phyloP scores from a whole-genome alignment of 306 rosid species.

The Begonia masoniana region DNA sequence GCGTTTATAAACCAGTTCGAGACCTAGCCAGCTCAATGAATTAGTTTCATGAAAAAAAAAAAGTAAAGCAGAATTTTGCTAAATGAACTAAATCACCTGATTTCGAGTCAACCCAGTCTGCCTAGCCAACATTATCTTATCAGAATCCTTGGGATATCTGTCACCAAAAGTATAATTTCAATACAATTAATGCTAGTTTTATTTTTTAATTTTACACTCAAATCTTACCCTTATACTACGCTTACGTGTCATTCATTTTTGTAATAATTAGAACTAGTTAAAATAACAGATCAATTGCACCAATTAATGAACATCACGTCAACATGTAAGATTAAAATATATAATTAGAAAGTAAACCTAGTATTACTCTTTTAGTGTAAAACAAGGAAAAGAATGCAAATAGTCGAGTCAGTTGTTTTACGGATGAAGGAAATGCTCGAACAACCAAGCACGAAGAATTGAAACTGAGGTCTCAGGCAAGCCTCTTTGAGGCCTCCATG shows the following conservation, averaged over 20 bases:
- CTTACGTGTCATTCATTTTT: too few relatives aligned
- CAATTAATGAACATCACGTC: too few relatives aligned
- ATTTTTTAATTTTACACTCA: too few relatives aligned
- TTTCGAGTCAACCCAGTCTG: slow-evolving; percentile 78
- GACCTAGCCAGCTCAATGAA: slow-evolving; percentile 26
- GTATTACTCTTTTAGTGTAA: background rate
- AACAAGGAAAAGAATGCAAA: background rate
- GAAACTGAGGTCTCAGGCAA: slow-evolving; percentile 77
- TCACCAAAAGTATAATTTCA: background rate
- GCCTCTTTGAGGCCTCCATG: slow-evolving; percentile 83
- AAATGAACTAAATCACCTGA: slow-evolving; percentile 34
- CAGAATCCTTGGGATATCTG: slow-evolving; percentile 85
- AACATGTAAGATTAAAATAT: too few relatives aligned
- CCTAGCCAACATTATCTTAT: slow-evolving; percentile 78
- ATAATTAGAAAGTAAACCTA: background rate
- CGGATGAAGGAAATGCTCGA: slow-evolving; percentile 92
- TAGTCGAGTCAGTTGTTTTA: slow-evolving; percentile 17
- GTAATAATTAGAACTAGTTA: too few relatives aligned
- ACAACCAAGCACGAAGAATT: slow-evolving; percentile 77
- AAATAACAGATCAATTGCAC: background rate
- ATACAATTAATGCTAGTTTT: background rate
- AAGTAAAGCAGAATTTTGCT: too few relatives aligned
- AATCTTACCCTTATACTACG: too few relatives aligned
- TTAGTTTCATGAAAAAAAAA: too few relatives aligned
- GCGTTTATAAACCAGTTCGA: slow-evolving; percentile 91